Evolutionary conservation across 768 basidiomycete species (phyloP), one percentile per base, ranked within the genome.

Genomic region (Rhizopogon vinicolor): DNA sequence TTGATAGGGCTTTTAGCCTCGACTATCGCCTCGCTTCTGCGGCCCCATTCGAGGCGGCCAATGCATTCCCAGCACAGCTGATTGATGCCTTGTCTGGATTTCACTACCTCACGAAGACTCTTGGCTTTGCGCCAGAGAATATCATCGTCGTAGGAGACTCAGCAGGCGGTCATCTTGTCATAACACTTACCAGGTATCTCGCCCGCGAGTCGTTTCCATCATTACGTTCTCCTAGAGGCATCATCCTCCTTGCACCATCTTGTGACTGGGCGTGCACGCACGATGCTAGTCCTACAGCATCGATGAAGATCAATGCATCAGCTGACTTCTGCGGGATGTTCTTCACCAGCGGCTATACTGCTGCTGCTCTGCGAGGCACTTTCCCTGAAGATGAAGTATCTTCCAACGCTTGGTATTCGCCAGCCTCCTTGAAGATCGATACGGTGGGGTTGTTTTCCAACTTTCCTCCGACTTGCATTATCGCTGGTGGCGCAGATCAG

Each of bases 81-180:
- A 57, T 75, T 22, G 76, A 76, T 58, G 71, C 62, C n/a, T 58
- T 70, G 5, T 65, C 73, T 5, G 70, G 67, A 16, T 74, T 73
- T 60, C 31, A 62, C n/a, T 68, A 74, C 64, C 64, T 78, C 28
- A 57, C 70, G 43, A 37, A 44, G 28, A 55, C 58, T 14, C 58
- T 74, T 33, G 60, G 62, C 2, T 71, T 75, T 58, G 33, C 59
- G 29, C 57, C 72, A 10, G n/a, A 44, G 33, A 63, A 71, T 37
- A 67, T 76, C 49, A 65, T 72, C 48, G 49, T 76, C 42, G 61
- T 69, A 25, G 75, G 74, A 22, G 74, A 77, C 54, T 72, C 72
- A 1, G 72, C 74, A 0, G 76, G 75, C 5, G 75, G 69, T 6
- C 70, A 75, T 62, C 63, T 75, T 28, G 67, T 63, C n/a, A 45